Evolutionary conservation across 228 moss, liverwort and hornwort genomes (phyloP).

Genomic region (Sphagnum fallax): DNA sequence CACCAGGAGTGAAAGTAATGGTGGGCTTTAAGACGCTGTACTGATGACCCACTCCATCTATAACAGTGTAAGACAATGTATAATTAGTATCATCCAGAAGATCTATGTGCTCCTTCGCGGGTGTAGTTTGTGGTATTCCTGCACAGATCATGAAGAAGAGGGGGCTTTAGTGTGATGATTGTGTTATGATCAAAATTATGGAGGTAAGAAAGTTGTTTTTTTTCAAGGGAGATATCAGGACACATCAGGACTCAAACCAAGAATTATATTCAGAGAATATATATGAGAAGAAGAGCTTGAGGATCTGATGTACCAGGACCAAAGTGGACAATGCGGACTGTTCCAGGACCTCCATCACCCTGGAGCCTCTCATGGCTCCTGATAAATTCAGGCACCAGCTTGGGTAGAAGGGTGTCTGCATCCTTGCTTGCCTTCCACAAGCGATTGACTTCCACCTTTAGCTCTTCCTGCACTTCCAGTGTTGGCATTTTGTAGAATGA

Average conservation of each 20-base stretch:
- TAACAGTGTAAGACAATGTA: constrained; percentile 2
- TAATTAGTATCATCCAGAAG: constrained; percentile 2
- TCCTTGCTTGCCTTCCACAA: constrained; percentile 9
- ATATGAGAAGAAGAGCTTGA: too few species aligned
- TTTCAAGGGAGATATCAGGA: too few species aligned
- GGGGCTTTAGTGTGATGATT: too few species aligned
- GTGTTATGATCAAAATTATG: too few species aligned
- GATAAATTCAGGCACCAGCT: constrained; percentile 6
- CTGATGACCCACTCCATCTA: constrained; percentile 3
- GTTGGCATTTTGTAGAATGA: background rate
- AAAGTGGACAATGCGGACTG: constrained; percentile 6
- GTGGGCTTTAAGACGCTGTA: constrained; percentile 7
- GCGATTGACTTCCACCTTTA: constrained; percentile 3
- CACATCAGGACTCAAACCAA: too few species aligned
- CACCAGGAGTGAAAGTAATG: constrained; percentile 4
- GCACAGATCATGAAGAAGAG: background rate
- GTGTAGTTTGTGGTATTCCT: background rate
- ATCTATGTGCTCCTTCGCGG: constrained; percentile 8
- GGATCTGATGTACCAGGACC: background rate
- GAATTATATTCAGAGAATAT: too few species aligned
- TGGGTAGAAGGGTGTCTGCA: constrained; percentile 5
- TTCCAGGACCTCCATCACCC: constrained; percentile 8
- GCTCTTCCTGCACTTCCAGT: constrained; percentile 5
- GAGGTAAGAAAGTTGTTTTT: too few species aligned
- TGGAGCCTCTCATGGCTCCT: constrained; percentile 5